Percentiles rank a stretch among this genome's conserved stretches.
phyloP scores from a whole-genome alignment of 768 basidiomycete species.

The Naganishia kalamii region DNA sequence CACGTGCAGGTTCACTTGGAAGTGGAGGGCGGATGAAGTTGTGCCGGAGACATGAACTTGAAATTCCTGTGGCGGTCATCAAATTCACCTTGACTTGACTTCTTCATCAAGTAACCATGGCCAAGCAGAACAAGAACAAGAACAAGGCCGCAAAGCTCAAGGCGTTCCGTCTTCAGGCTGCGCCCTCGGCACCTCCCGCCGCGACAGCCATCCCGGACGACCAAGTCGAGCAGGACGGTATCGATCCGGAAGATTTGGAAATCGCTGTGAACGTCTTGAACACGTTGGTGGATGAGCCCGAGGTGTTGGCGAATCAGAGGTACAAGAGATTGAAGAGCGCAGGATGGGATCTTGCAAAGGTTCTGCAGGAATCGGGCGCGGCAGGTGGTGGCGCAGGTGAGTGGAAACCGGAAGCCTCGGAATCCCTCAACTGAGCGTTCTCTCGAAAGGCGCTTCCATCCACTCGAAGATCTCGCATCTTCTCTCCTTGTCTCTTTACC shows the following conservation, averaged over 20 bases:
- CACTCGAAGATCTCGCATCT: slow-evolving; percentile 32
- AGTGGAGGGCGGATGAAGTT: no score
- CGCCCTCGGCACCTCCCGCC: background rate
- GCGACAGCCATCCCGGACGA: background rate
- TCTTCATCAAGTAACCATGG: no score
- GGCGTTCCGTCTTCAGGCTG: slow-evolving; percentile 17
- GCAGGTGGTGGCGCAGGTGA: slow-evolving; percentile 8
- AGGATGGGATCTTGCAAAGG: slow-evolving; percentile 35
- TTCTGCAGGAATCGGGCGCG: slow-evolving; percentile 31
- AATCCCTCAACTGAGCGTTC: background rate
- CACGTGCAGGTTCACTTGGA: no score
- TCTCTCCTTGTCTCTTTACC: slow-evolving; percentile 49
- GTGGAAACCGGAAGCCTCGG: background rate
- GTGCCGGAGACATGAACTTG: no score
- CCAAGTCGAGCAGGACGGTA: slow-evolving; percentile 19
- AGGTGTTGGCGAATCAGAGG: slow-evolving; percentile 29
- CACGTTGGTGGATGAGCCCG: slow-evolving; percentile 33
- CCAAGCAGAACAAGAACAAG: slow-evolving; percentile 21
- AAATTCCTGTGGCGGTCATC: no score
- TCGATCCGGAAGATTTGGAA: slow-evolving; percentile 35
- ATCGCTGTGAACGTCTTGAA: slow-evolving; percentile 33
- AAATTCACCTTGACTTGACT: no score
- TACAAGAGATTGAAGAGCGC: slow-evolving; percentile 38
- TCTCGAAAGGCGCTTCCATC: slow-evolving; percentile 13
- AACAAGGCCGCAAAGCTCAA: slow-evolving; percentile 26